Evolutionary conservation across 305 asterid species (phyloP), one percentile per base, ranked within the genome.

Genomic region (Euphrasia arctica): DNA sequence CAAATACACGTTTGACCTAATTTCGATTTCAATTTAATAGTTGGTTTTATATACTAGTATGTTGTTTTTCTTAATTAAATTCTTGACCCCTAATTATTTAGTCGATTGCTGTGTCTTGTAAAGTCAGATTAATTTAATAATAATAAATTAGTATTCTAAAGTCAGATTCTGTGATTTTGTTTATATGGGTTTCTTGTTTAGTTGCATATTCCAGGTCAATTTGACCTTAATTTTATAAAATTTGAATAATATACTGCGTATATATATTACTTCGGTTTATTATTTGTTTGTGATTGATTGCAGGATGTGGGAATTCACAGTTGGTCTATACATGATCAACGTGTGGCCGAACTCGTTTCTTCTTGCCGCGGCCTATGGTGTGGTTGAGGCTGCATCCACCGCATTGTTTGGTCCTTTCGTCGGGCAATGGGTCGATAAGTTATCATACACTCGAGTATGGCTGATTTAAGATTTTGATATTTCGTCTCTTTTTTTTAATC

Each of bases 231-330:
- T 43, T 43, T 43, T 50, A 50, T 13, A n/a, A 50, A 50, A 0
- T 25, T 25, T 3, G 15, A 12, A n/a, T 50, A n/a, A 5, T 49
- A 25, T 25, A 25, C 27, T 25, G 27, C 27, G 27, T n/a, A 5
- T n/a, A 27, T 12, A 50, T 50, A 50, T 1, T n/a, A 14, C 9
- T 51, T 51, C 10, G 28, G 10, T 1, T 15, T 18, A 4, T 22
- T 9, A 5, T 8, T 52, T 6, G 27, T 39, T 39, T 39, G 45
- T 39, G 45, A 39, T 39, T 39, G 45, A 39, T 11, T 1, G 48
- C 84, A 92, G 98, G 82, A 93, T 93, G 97, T 93, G 98, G 97
- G 97, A 93, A 66, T 93, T 93, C 78, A 90, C 97, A 0, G 94
- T 93, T 9, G 97, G 85, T 65, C 63, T 93, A 49, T 90, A 93